phyloP scores from a whole-genome alignment of 2,329 filamentous ascomycete genomes.

The Aulographum hederae region DNA sequence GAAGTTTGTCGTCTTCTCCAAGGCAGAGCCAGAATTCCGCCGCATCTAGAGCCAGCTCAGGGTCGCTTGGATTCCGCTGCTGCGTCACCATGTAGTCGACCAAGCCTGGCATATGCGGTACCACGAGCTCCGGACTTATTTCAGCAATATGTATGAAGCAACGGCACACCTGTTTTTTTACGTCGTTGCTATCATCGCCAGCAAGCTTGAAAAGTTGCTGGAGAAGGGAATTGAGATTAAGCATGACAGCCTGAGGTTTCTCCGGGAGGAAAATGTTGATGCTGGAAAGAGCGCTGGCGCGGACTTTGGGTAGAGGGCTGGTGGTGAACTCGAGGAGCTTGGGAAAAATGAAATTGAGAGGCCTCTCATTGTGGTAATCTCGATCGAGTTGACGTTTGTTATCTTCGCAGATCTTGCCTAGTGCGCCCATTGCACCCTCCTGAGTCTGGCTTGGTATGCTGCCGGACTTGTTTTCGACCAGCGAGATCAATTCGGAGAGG shows the following conservation, averaged over 20 bases:
- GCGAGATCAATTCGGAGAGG: constrained; percentile 60
- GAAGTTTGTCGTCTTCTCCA: constrained; percentile 69
- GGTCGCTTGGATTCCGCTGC: constrained; percentile 63
- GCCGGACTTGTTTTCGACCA: constrained; percentile 56
- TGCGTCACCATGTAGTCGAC: constrained; percentile 88
- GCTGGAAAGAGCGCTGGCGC: constrained; percentile 59
- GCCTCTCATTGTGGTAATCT: constrained; percentile 75
- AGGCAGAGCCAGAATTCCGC: constrained; percentile 96
- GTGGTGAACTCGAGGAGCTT: constrained; percentile 78
- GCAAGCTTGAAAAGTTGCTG: constrained; percentile 69
- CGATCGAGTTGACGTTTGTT: constrained; percentile 73
- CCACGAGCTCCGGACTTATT: constrained; percentile 72
- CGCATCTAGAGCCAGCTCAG: constrained; percentile 81
- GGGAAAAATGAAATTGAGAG: constrained; percentile 73
- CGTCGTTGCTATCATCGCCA: constrained; percentile 58
- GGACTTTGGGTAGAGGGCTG: constrained; percentile 57
- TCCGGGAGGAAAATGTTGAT: constrained; percentile 86
- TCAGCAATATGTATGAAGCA: constrained; percentile 87
- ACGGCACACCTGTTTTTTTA: constrained; percentile 82
- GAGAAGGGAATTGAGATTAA: constrained; percentile 64
- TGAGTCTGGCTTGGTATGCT: constrained; percentile 54
- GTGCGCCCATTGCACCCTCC: constrained; percentile 82
- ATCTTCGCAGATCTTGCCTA: constrained; percentile 94
- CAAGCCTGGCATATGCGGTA: constrained; percentile 70
- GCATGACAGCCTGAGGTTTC: constrained; percentile 64